phyloP scores from a whole-genome alignment of 305 asterid genomes.

The Rubia occidens region DNA sequence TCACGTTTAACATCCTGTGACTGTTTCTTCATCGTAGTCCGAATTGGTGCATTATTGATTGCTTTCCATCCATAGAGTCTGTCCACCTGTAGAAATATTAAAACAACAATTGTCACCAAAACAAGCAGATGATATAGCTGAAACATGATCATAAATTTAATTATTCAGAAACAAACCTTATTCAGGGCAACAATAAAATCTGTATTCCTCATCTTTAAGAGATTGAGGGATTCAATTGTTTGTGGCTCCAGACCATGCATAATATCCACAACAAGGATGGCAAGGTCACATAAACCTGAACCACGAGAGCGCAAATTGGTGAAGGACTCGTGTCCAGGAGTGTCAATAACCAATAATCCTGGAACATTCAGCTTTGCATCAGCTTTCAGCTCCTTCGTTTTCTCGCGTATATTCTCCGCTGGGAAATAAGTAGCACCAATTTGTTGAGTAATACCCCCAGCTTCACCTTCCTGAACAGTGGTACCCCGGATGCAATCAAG shows the following conservation, averaged over 20 bases:
- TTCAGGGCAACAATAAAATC: slow-evolving; percentile 90
- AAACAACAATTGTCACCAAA: background rate
- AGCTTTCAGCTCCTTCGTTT: slow-evolving; percentile 92
- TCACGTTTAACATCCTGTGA: slow-evolving; percentile 60
- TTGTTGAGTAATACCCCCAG: slow-evolving; percentile 94
- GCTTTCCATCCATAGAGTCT: slow-evolving; percentile 86
- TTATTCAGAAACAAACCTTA: slow-evolving; percentile 48
- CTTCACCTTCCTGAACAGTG: slow-evolving; percentile 99
- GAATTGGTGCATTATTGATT: slow-evolving; percentile 72
- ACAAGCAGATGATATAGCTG: background rate
- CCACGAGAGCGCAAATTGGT: slow-evolving; percentile 93
- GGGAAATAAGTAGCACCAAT: slow-evolving; percentile 99
- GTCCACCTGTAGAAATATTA: slow-evolving; percentile 50
- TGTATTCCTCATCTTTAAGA: slow-evolving; percentile 83
- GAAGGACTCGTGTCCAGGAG: slow-evolving; percentile 99
- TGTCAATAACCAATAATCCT: slow-evolving; percentile 90
- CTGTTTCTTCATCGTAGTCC: slow-evolving; percentile 74
- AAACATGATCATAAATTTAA: slow-evolving; percentile 9
- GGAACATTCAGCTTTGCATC: slow-evolving; percentile 96
- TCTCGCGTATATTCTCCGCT: slow-evolving; percentile 90
- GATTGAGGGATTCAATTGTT: slow-evolving; percentile 93
- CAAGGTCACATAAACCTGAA: slow-evolving; percentile 96
- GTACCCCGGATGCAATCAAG: slow-evolving; percentile 98
- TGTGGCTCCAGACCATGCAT: slow-evolving; percentile 99
- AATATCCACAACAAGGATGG: slow-evolving; percentile 92